These are phyloP conservation scores for Mycena venus DNA, from an alignment of 768 basidiomycete species.

Conservation along the genomic window DNA sequence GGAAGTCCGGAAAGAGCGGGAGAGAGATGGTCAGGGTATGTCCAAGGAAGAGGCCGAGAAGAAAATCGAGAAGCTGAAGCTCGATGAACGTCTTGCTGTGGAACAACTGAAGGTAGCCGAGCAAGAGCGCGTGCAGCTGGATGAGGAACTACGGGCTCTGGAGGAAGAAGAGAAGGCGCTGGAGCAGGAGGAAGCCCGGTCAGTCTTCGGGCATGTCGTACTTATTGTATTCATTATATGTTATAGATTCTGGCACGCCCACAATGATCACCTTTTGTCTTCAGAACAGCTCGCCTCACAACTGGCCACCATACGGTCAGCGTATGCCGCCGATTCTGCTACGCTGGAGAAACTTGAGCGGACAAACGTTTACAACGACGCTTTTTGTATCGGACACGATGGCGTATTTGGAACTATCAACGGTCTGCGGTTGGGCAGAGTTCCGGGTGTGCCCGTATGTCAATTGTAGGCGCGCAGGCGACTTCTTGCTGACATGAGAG, in stretches of 20 bases:
- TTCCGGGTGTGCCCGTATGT: conserved; percentile 84
- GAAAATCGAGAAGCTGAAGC: conserved; percentile 79
- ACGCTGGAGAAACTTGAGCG: conserved; percentile 88
- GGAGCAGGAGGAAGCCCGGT: conserved; percentile 90
- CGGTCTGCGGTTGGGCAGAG: conserved; percentile 90
- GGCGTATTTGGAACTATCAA: conserved; percentile 99
- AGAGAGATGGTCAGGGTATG: conserved; percentile 73
- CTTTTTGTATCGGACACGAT: conserved; percentile 95
- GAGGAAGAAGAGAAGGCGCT: conserved; percentile 84
- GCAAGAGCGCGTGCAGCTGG: conserved; percentile 80
- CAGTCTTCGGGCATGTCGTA: conserved; percentile 44
- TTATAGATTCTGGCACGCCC: conserved; percentile 83
- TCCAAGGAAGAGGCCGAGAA: conserved; percentile 76
- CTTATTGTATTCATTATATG: conserved; percentile 14
- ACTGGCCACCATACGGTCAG: conserved; percentile 78
- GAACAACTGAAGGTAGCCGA: conserved; percentile 85
- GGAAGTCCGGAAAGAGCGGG: conserved; percentile 85
- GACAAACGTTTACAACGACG: conserved; percentile 96
- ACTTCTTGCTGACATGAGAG: conserved; percentile 10
- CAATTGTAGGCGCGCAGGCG: background rate
- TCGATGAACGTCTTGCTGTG: conserved; percentile 76
- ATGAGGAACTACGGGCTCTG: conserved; percentile 76
- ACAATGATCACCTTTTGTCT: conserved; percentile 79
- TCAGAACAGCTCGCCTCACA: conserved; percentile 78
- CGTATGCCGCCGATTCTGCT: conserved; percentile 82